Base-by-base conservation (phyloP, 2,329 filamentous ascomycete species). In the Helotiales sp. region DNA sequence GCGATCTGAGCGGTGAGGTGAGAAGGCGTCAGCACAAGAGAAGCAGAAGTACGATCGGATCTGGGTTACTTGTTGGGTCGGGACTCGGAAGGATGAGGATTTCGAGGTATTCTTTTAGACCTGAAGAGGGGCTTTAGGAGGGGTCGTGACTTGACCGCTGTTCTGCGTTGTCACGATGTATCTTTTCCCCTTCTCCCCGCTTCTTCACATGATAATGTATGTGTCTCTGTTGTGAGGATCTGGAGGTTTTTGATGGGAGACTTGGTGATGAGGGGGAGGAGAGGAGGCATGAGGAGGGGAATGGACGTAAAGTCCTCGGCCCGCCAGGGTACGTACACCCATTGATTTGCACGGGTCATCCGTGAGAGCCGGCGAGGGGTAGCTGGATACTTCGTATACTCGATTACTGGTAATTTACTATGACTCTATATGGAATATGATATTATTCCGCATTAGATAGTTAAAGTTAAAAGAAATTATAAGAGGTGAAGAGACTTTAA, bases 101-200 rank as follows among this genome's bases (percentile, higher is more conserved):
- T 6, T 45, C n/a, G 4, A 45, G n/a, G n/a, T 45, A n/a, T 45
- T 45, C 17, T 45, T 45, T 20, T n/a, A n/a, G 17, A 20, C 17
- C 17, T 17, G 40, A n/a, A 20, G 13, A n/a, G n/a, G 40, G 43
- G 8, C 11, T 20, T 11, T 1, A 58, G 30, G 50, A 66, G 63
- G 59, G 62, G 57, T 69, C 61, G 69, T 72, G 70, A 73, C 69
- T 69, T 71, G 72, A 73, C 70, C 70, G 69, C 71, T 61, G 61
- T 71, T 71, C 67, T 74, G 70, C 68, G 67, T 65, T 70, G 69
- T 49, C 65, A 55, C 37, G 26, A 22, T 58, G 32, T 54, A 37
- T 37, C 8, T 40, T 32, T 63, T 59, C 13, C 4, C 32, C 22
- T 4, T 57, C 47, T 49, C 57, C 63, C 63, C 55, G 63, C 55